A percentile compares a stretch with the other conserved stretches of the same genome.
Evolutionary conservation across 306 rosid species (phyloP).

Genomic region (Coriaria nepalensis): DNA sequence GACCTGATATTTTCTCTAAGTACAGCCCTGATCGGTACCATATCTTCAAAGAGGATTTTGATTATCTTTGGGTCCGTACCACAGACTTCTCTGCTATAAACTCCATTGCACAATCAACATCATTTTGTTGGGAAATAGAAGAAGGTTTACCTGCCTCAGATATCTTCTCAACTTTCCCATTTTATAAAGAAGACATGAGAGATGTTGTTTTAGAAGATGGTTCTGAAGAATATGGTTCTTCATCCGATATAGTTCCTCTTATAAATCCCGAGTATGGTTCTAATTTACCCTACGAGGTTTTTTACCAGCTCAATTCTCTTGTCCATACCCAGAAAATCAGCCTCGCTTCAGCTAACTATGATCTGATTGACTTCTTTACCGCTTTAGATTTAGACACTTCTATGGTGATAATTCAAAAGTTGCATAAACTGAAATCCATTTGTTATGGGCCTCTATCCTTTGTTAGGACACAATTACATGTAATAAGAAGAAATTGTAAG

Average conservation of each 20-base stretch:
- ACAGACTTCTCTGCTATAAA: constrained; percentile 52
- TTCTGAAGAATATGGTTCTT: constrained; percentile 27
- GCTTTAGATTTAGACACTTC: constrained; percentile 38
- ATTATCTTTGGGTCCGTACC: constrained; percentile 68
- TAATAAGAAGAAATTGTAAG: constrained; percentile 23
- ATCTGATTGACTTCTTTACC: constrained; percentile 43
- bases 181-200: constrained; percentile 31
- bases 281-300: constrained; percentile 45
- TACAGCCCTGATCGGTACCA: constrained; percentile 49
- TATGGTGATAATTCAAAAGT: constrained; percentile 42
- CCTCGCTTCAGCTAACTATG: constrained; percentile 42
- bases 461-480: constrained; percentile 38
- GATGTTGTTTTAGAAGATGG: constrained; percentile 46
- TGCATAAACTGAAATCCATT: constrained; percentile 53
- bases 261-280: constrained; percentile 25
- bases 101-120: constrained; percentile 61
- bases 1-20: constrained; percentile 38
- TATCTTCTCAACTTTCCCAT: constrained; percentile 41
- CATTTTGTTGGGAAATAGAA: constrained; percentile 58
- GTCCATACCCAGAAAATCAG: constrained; percentile 77
- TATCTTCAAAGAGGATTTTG: constrained; percentile 60
- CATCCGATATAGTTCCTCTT: constrained; percentile 53
- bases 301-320: constrained; percentile 74
- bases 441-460: constrained; percentile 55
- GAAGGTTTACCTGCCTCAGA: constrained; percentile 34